Percentiles rank a stretch among this genome's conserved stretches.
Conservation (phyloP, 805 yeast genomes). For the Torulaspora quercuum region DNA sequence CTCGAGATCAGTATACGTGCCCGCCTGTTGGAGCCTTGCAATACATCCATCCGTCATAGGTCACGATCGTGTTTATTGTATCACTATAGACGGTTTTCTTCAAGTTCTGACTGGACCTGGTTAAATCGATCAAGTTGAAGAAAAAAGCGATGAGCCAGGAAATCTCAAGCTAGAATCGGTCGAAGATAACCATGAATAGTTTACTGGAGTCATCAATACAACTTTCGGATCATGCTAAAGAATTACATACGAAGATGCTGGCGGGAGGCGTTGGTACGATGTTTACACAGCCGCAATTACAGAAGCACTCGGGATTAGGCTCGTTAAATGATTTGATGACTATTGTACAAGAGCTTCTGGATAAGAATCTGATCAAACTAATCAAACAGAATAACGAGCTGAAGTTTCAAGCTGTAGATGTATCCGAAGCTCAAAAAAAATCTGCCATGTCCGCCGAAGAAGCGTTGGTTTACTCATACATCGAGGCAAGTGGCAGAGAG, state of each 20-base stretch:
- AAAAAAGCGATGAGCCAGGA: slow-evolving; percentile 11
- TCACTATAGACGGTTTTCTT: too few relatives aligned
- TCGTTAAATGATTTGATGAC: slow-evolving; percentile 45
- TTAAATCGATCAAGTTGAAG: slow-evolving; percentile 4
- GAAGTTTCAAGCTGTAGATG: slow-evolving; percentile 70
- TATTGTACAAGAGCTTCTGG: slow-evolving; percentile 50
- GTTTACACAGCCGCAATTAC: slow-evolving; percentile 68
- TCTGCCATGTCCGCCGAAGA: slow-evolving; percentile 82
- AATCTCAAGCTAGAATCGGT: not conserved
- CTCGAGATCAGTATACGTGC: too few relatives aligned
- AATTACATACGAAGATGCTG: slow-evolving; percentile 64
- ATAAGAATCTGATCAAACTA: slow-evolving; percentile 62
- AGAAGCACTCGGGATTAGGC: slow-evolving; percentile 43
- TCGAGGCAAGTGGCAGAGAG: slow-evolving; percentile 89
- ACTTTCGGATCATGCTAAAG: slow-evolving; percentile 46
- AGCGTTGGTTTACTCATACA: slow-evolving; percentile 83
- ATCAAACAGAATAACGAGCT: slow-evolving; percentile 63
- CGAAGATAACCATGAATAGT: slow-evolving; percentile 8
- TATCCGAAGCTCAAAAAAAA: slow-evolving; percentile 72
- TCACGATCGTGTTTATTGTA: too few relatives aligned
- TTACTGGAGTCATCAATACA: slow-evolving; percentile 16
- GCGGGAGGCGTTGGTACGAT: slow-evolving; percentile 44
- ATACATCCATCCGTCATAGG: too few relatives aligned
- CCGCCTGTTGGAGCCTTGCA: too few relatives aligned
- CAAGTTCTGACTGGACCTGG: too few relatives aligned